Evolutionary conservation across 371 early-diverging fungal genomes (phyloP), one percentile per base, ranked within the genome.

Genomic region (Apophysomyces sp.): DNA sequence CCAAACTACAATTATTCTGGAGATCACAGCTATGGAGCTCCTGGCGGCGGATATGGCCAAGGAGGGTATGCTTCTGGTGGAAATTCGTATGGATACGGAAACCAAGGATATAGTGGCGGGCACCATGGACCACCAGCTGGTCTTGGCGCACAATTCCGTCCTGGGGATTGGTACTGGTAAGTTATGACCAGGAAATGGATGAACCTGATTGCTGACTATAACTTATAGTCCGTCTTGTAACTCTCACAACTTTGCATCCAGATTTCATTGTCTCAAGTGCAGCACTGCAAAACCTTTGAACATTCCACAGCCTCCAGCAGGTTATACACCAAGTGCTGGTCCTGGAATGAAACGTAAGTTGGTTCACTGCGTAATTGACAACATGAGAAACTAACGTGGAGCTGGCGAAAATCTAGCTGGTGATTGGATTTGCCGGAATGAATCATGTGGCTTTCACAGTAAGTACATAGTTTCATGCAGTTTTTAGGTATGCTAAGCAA

Each of bases 141-240:
- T 62, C 41, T 59, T 32, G 52, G 67, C 34, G 72, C 77, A 41
- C 73, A 77, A 6, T 86, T 85, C 67, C 77, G 87, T 36, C 74
- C 85, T 11, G 88, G 88, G 13, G 88, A 88, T 69, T 88, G 88
- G 88, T 76, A 73, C 58, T 87, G 86, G 78, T 74, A 73, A 66
- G 67, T 21, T 21, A 18, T n/a, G n/a, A n/a, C n/a, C n/a, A n/a
- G n/a, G n/a, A n/a, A n/a, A n/a, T n/a, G n/a, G n/a, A n/a, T n/a
- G n/a, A n/a, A n/a, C n/a, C n/a, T n/a, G n/a, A n/a, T n/a, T n/a
- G n/a, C n/a, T n/a, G n/a, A n/a, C n/a, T n/a, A n/a, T n/a, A n/a
- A n/a, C n/a, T 8, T 21, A 21, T 66, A 78, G 78, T 60, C 85
- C 85, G 18, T 70, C 79, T 3, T 88, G 88, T 64, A 82, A 78